Evolutionary conservation across 2,329 filamentous ascomycete genomes (phyloP).

Genomic region (Neurospora sp.): DNA sequence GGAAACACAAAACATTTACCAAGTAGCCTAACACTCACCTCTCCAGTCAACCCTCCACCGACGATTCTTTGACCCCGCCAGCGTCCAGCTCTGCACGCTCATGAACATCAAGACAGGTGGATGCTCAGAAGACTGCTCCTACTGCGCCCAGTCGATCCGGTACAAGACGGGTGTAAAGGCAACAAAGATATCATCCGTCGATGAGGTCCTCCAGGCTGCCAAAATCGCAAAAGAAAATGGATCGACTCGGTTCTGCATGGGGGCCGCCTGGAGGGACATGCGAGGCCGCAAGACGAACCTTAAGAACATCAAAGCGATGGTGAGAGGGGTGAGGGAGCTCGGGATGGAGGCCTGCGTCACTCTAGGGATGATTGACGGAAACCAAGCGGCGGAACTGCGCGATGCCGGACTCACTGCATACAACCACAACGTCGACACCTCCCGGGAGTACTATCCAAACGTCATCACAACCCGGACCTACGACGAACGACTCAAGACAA

Average conservation of each 20-base stretch:
- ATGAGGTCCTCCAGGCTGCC: conserved; percentile 71
- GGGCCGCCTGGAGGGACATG: conserved; percentile 91
- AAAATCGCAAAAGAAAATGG: conserved; percentile 71
- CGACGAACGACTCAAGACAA: conserved; percentile 74
- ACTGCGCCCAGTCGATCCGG: conserved; percentile 82
- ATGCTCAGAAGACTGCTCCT: conserved; percentile 86
- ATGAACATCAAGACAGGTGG: conserved; percentile 97
- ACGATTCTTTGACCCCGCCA: conserved; percentile 72
- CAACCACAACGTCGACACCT: conserved; percentile 91
- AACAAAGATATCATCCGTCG: conserved; percentile 68
- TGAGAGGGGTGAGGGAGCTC: conserved; percentile 67
- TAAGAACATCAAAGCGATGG: conserved; percentile 79
- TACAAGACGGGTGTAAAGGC: conserved; percentile 71
- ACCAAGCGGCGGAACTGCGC: conserved; percentile 74
- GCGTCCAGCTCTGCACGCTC: conserved; percentile 85
- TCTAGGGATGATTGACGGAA: conserved; percentile 78
- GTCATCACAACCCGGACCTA: conserved; percentile 81
- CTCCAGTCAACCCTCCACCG: conserved; percentile 67
- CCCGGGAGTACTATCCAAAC: conserved; percentile 76
- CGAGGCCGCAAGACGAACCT: conserved; percentile 75
- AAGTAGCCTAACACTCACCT: conserved; percentile 7
- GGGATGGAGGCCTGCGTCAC: conserved; percentile 93
- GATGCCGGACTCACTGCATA: conserved; percentile 80
- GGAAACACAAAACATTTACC: background rate
- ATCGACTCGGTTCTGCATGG: conserved; percentile 91